A percentile compares a stretch with the other conserved stretches of the same genome.
phyloP scores from a whole-genome alignment of 495 filamentous ascomycete species.

The Podospora bellae-mahoneyi region DNA sequence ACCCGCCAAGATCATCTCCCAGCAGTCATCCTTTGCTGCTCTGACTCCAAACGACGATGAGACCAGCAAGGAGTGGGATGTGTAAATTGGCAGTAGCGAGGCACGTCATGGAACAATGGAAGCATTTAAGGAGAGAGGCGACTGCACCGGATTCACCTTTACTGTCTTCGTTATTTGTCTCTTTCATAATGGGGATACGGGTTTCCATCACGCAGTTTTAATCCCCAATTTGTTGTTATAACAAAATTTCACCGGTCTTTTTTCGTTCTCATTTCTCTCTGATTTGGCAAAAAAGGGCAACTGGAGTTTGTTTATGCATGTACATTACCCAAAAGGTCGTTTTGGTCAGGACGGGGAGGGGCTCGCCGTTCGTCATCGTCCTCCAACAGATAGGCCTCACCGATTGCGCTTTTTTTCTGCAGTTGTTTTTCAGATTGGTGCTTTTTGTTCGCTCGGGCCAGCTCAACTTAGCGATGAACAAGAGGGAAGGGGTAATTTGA shows the following conservation, averaged over 20 bases:
- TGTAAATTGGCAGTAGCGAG: conserved; percentile 28
- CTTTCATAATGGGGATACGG: neutral
- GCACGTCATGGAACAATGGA: neutral
- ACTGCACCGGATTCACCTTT: neutral
- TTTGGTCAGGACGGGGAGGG: neutral
- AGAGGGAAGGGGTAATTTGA: neutral
- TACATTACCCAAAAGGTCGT: neutral
- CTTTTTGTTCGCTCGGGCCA: neutral
- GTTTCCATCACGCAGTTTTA: neutral
- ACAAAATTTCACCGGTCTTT: neutral
- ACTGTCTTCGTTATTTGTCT: neutral
- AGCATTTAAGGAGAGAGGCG: neutral
- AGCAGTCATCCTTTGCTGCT: conserved; percentile 49
- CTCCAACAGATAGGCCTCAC: neutral
- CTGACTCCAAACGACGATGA: conserved; percentile 40
- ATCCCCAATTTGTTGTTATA: neutral
- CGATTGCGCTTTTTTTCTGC: neutral
- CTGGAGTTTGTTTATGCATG: neutral
- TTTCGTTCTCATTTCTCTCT: neutral
- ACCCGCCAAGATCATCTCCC: conserved; percentile 32
- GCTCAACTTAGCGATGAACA: no score
- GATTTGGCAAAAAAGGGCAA: neutral
- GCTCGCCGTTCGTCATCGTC: neutral
- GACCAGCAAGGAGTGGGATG: conserved; percentile 52
- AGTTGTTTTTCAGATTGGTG: neutral